A percentile compares a stretch with the other conserved stretches of the same genome.
phyloP scores from a whole-genome alignment of 306 rosid species.

The Datisca glomerata region DNA sequence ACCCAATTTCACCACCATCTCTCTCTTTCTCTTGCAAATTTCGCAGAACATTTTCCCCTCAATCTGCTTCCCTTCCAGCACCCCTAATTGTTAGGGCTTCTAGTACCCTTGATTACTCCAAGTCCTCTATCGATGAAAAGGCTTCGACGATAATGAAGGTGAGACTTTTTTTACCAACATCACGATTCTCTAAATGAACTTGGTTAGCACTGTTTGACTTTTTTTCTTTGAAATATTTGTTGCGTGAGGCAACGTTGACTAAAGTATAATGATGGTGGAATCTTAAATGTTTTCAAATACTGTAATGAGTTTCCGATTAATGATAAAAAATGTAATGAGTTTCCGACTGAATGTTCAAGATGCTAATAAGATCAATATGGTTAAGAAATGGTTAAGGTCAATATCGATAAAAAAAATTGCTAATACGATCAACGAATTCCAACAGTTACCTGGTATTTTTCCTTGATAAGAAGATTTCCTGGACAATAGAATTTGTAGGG shows the following conservation, averaged over 20 bases:
- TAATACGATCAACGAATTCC: too few species aligned
- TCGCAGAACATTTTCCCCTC: conserved; percentile 27
- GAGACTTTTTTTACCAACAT: conserved; percentile 3
- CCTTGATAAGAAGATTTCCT: too few species aligned
- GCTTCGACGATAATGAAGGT: conserved; percentile 52
- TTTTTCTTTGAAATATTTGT: neutral
- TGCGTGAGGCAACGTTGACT: too few species aligned
- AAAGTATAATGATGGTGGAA: neutral
- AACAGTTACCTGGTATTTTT: too few species aligned
- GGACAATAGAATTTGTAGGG: too few species aligned
- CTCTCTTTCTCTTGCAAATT: conserved; percentile 22
- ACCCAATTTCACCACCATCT: conserved; percentile 35
- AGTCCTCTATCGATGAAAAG: conserved; percentile 37
- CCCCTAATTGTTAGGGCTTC: conserved; percentile 56
- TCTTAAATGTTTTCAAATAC: neutral
- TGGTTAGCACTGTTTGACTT: neutral
- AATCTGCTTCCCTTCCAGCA: conserved; percentile 17
- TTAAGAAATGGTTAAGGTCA: too few species aligned
- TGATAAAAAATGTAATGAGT: neutral
- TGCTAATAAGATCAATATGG: too few species aligned
- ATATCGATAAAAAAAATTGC: too few species aligned
- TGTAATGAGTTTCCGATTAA: neutral
- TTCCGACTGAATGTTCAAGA: too few species aligned
- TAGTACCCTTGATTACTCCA: conserved; percentile 61
- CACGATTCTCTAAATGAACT: conserved; percentile 1